Base-by-base conservation (phyloP, 805 yeast species). In the Diddensiella santjacobensis region DNA sequence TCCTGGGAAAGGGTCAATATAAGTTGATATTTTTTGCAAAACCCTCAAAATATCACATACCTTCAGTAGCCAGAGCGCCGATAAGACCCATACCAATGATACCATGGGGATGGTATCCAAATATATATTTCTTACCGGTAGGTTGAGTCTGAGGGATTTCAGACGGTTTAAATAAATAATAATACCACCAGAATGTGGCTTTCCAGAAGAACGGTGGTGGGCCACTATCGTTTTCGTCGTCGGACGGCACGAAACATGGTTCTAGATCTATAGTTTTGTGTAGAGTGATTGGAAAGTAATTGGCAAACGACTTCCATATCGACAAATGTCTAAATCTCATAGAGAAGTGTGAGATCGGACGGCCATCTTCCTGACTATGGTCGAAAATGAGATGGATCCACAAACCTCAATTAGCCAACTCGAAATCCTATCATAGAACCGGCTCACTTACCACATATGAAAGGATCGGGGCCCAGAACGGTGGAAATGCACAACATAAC, bases 51-150 rank as follows among this genome's bases (percentile, higher is more conserved):
- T n/a, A n/a, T n/a, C n/a, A n/a, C 20, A 10, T 15, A 19, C 95
- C 91, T 51, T 90, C 89, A 3, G 95, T 86, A 0, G 84, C 88
- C 53, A 90, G 71, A 0, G 83, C 81, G 1, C 96, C 96, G 63
- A 90, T 81, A 0, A 84, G 90, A 2, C 97, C 96, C 77, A 90
- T 75, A 1, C 96, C 86, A 10, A 90, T 89, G 13, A 91, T 90
- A 0, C 99, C 99, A 65, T 93, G 99, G 0, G 99, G 99, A 65
- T 90, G 97, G 60, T 87, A 83, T 0, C 96, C 95, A 67, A 91
- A 91, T 1, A 91, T 79, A 65, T 93, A 91, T 31, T 84, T 70
- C 2, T 55, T 50, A 19, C 69, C 69, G 2, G 64, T 57, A 2
- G 61, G 49, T 18, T 48, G 24, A 46, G 46, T 43, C 10, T 43